Percentiles rank a stretch among this genome's conserved stretches.
Evolutionary conservation across 2,329 filamentous ascomycete genomes (phyloP).

Genomic region (Curvularia lunata): DNA sequence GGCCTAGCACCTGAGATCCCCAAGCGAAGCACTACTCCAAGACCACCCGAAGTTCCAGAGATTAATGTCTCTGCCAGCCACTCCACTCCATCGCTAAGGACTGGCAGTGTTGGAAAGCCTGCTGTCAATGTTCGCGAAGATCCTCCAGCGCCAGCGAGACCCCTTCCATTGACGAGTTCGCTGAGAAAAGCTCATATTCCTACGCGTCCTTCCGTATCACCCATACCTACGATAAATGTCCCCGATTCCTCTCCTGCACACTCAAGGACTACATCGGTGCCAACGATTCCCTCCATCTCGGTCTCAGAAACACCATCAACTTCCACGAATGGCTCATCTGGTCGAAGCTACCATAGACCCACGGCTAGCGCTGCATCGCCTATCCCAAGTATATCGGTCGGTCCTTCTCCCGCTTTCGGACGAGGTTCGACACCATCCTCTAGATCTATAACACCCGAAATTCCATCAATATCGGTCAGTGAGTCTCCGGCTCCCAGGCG

Average conservation of each 20-base stretch:
- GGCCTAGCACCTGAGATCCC: constrained; percentile 52
- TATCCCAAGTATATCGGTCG: constrained; percentile 37
- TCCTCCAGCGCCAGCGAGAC: constrained; percentile 35
- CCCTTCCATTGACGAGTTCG: constrained; percentile 31
- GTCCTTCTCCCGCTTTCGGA: constrained; percentile 21
- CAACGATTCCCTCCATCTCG: constrained; percentile 25
- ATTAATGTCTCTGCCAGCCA: constrained; percentile 38
- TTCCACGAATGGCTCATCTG: constrained; percentile 27
- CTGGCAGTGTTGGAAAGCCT: constrained; percentile 28
- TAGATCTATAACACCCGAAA: constrained; percentile 26
- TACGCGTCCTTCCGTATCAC: constrained; percentile 25
- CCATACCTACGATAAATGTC: constrained; percentile 57
- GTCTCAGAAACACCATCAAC: constrained; percentile 36
- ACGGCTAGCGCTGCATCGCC: constrained; percentile 27
- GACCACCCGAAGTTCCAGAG: constrained; percentile 36
- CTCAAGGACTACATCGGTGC: constrained; percentile 34
- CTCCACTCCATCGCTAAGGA: constrained; percentile 26
- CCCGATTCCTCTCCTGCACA: constrained; percentile 50
- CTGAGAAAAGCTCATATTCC: constrained; percentile 41
- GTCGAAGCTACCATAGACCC: constrained; percentile 24
- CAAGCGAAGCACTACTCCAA: constrained; percentile 24
- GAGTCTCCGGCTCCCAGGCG: constrained; percentile 13
- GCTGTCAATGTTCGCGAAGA: constrained; percentile 38
- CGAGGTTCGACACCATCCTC: constrained; percentile 19
- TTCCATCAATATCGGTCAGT: constrained; percentile 41